Evolutionary conservation across 345 rosid genomes (phyloP).

Genomic region (Linum tenue): DNA sequence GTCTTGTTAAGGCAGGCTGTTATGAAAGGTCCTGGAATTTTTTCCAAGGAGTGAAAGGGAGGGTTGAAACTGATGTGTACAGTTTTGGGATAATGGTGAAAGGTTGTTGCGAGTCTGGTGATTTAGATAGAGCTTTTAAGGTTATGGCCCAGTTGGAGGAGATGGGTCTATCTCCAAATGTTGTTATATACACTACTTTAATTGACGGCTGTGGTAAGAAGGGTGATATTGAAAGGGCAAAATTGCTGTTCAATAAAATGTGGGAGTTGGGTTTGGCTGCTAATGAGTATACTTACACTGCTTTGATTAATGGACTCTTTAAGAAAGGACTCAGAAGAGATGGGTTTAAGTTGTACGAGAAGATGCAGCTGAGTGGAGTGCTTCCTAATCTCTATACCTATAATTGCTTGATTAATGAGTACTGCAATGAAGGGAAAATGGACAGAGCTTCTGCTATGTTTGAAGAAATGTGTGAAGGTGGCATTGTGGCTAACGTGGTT

Average conservation of each 20-base stretch:
- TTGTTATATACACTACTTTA: constrained; percentile 61
- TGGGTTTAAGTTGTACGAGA: constrained; percentile 49
- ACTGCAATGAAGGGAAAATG: constrained; percentile 40
- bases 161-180: constrained; percentile 42
- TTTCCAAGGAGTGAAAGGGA: constrained; percentile 28
- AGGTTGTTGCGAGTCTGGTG: constrained; percentile 57
- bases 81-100: constrained; percentile 69
- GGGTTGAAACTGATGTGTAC: constrained; percentile 38
- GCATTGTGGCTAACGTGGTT: constrained; percentile 45
- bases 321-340: constrained; percentile 45
- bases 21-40: constrained; percentile 38
- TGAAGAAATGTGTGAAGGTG: constrained; percentile 68
- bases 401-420: constrained; percentile 46
- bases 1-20: constrained; percentile 26
- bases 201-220: constrained; percentile 76
- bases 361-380: constrained; percentile 49
- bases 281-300: constrained; percentile 63
- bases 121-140: constrained; percentile 36
- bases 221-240: constrained; percentile 47
- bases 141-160: constrained; percentile 38
- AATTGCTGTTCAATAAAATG: constrained; percentile 43
- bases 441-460: constrained; percentile 41
- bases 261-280: constrained; percentile 48
- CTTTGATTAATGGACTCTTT: constrained; percentile 58
- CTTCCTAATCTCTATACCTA: constrained; percentile 49